These are phyloP conservation scores for Naganishia sp. DNA, from an alignment of 1,284 basidiomycete species.

Conservation along the genomic window DNA sequence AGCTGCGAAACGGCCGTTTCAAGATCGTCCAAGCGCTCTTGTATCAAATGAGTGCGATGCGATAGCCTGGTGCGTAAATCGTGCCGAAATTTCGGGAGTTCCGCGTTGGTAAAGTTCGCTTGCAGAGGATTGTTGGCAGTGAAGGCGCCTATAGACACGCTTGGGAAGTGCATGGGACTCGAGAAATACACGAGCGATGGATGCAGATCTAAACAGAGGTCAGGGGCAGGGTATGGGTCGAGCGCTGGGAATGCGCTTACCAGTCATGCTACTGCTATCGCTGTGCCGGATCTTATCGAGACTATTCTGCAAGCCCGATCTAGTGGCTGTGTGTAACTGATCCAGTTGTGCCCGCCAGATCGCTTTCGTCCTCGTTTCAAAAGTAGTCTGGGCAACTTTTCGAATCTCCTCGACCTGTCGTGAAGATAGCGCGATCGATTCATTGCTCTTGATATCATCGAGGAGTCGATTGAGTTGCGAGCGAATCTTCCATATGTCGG, in stretches of 20 bases:
- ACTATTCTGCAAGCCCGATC: conserved; percentile 35
- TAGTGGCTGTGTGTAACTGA: conserved; percentile 38
- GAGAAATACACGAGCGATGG: conserved; percentile 48
- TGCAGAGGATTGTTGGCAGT: not conserved
- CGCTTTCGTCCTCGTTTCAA: conserved; percentile 44
- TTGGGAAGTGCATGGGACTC: conserved; percentile 34
- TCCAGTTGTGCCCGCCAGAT: conserved; percentile 48
- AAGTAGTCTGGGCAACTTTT: conserved; percentile 41
- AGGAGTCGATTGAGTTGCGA: conserved; percentile 36
- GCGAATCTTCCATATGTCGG: conserved; percentile 50
- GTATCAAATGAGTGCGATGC: conserved; percentile 47
- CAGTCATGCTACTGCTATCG: conserved; percentile 33
- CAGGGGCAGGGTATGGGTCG: too few relatives aligned
- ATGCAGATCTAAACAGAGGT: conserved; percentile 37
- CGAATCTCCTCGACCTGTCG: conserved; percentile 28
- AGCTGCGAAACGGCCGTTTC: conserved; percentile 43
- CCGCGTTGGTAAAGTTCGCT: conserved; percentile 23
- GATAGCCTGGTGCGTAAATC: conserved; percentile 43
- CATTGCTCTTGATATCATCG: conserved; percentile 8
- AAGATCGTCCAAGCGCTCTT: conserved; percentile 41
- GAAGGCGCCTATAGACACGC: conserved; percentile 27
- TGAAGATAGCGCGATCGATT: conserved; percentile 14
- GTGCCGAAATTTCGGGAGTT: conserved; percentile 43
- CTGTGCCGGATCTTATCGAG: conserved; percentile 38
- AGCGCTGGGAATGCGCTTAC: conserved; percentile 30